Evolutionary conservation across 345 rosid genomes (phyloP).

Genomic region (Lepidium didymum): DNA sequence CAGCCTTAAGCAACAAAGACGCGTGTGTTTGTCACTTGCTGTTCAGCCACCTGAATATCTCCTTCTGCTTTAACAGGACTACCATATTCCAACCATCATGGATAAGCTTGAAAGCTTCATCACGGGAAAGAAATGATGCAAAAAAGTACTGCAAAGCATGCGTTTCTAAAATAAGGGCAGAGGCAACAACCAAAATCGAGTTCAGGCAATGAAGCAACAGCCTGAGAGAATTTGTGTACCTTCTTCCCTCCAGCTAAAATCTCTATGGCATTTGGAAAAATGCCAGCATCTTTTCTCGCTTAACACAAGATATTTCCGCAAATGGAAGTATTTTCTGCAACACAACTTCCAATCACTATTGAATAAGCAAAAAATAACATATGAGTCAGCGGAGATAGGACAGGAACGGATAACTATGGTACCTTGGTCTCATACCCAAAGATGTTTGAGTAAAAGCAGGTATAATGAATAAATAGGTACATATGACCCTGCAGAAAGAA

Average conservation of each 20-base stretch:
- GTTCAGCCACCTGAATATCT: constrained; percentile 47
- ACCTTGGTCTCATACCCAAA: constrained; percentile 99
- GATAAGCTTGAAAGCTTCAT: constrained; percentile 73
- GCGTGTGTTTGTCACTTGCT: not conserved
- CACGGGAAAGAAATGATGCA: constrained; percentile 74
- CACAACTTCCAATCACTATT: constrained; percentile 8
- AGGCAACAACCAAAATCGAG: constrained; percentile 9
- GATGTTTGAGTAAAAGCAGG: constrained; percentile 96
- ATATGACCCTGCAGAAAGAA: constrained; percentile 76
- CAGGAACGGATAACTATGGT: not conserved
- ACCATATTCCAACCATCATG: constrained; percentile 53
- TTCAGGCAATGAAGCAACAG: not conserved
- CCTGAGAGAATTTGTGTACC: constrained; percentile 37
- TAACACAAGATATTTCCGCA: constrained; percentile 59
- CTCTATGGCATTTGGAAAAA: constrained; percentile 94
- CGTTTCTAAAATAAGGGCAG: constrained; percentile 7
- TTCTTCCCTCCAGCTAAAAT: constrained; percentile 73
- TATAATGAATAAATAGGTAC: constrained; percentile 70
- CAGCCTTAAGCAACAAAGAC: not conserved
- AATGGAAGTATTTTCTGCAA: constrained; percentile 74
- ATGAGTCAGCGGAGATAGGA: not conserved
- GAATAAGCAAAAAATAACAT: not conserved
- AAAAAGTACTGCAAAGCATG: constrained; percentile 57
- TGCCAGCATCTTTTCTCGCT: constrained; percentile 91
- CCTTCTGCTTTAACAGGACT: constrained; percentile 24